A percentile compares a stretch with the other conserved stretches of the same genome.
These are phyloP conservation scores for Volutella citrinella DNA, from an alignment of 2,329 filamentous ascomycete species.

Conservation along the genomic window DNA sequence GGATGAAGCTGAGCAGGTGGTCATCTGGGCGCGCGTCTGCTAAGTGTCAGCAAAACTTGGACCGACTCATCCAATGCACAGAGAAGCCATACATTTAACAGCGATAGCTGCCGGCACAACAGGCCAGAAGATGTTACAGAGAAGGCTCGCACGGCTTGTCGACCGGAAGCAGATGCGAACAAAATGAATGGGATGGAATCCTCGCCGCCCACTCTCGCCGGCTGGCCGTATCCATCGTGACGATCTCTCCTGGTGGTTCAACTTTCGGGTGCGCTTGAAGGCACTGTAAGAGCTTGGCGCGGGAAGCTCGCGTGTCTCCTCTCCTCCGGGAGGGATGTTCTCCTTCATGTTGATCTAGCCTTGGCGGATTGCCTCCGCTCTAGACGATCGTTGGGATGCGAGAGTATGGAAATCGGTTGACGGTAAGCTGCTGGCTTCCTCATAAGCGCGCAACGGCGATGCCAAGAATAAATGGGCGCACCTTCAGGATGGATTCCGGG, in stretches of 20 bases:
- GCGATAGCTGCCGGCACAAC: conserved; percentile 47
- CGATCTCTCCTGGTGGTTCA: conserved; percentile 9
- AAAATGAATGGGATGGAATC: conserved; percentile 43
- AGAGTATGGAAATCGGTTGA: too few relatives aligned
- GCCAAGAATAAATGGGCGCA: too few relatives aligned
- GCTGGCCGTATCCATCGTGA: conserved; percentile 21
- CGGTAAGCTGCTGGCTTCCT: too few relatives aligned
- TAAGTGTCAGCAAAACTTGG: conserved; percentile 5
- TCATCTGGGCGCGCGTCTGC: conserved; percentile 33
- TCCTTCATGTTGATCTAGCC: too few relatives aligned
- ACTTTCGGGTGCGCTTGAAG: conserved; percentile 15
- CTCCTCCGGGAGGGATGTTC: conserved; percentile 2
- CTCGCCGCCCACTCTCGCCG: conserved; percentile 45
- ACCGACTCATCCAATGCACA: background rate
- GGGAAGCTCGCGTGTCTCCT: conserved; percentile 19
- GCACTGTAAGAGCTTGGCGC: conserved; percentile 25
- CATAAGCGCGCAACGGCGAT: too few relatives aligned
- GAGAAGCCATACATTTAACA: conserved; percentile 31
- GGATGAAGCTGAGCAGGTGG: conserved; percentile 44
- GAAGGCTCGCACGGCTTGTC: conserved; percentile 41
- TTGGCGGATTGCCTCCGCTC: too few relatives aligned
- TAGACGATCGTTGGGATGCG: too few relatives aligned
- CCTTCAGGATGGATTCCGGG: too few relatives aligned
- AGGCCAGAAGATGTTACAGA: conserved; percentile 50
- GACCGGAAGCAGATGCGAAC: conserved; percentile 41